phyloP scores from a whole-genome alignment of 2,329 filamentous ascomycete genomes.

The Diatrype stigma region DNA sequence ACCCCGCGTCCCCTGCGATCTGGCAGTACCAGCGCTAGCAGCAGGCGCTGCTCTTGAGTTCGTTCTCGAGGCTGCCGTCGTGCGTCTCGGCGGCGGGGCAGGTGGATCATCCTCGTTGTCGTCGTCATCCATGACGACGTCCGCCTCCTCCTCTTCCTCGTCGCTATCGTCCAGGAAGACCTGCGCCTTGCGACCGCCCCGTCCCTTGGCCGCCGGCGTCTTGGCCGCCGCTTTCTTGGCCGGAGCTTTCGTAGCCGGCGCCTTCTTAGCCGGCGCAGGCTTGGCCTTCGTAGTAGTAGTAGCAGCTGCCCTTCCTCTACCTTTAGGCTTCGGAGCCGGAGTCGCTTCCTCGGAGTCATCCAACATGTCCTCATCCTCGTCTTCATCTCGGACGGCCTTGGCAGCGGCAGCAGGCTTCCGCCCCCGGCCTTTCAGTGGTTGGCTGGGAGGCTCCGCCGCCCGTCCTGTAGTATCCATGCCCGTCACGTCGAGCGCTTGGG shows the following conservation, averaged over 20 bases:
- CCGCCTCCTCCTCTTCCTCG: slow-evolving; percentile 44
- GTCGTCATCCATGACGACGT: slow-evolving; percentile 52
- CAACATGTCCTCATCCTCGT: slow-evolving; percentile 46
- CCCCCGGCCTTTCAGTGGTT: slow-evolving; percentile 24
- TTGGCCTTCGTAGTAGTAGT: slow-evolving; percentile 28
- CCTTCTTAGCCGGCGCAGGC: slow-evolving; percentile 37
- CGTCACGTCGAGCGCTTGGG: slow-evolving; percentile 55
- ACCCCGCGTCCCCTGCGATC: slow-evolving; percentile 30
- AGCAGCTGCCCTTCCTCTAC: slow-evolving; percentile 24
- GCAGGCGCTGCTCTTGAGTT: slow-evolving; percentile 25
- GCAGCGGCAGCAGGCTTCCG: slow-evolving; percentile 31
- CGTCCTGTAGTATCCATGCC: slow-evolving; percentile 33
- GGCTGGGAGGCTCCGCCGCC: slow-evolving; percentile 19
- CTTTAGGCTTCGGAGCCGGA: slow-evolving; percentile 21
- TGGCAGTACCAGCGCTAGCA: slow-evolving; percentile 1
- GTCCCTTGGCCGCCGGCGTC: slow-evolving; percentile 20
- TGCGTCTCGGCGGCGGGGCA: slow-evolving; percentile 32
- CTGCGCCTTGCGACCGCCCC: slow-evolving; percentile 38
- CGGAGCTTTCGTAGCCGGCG: too few relatives aligned
- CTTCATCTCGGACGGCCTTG: slow-evolving; percentile 37
- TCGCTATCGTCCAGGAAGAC: slow-evolving; percentile 35
- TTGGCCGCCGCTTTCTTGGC: slow-evolving; percentile 42
- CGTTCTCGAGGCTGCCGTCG: slow-evolving; percentile 21
- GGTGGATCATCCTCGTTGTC: slow-evolving; percentile 40
- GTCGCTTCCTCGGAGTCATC: slow-evolving; percentile 49